Evolutionary conservation across 306 rosid species (phyloP).

Genomic region (Styphnolobium japonicum): DNA sequence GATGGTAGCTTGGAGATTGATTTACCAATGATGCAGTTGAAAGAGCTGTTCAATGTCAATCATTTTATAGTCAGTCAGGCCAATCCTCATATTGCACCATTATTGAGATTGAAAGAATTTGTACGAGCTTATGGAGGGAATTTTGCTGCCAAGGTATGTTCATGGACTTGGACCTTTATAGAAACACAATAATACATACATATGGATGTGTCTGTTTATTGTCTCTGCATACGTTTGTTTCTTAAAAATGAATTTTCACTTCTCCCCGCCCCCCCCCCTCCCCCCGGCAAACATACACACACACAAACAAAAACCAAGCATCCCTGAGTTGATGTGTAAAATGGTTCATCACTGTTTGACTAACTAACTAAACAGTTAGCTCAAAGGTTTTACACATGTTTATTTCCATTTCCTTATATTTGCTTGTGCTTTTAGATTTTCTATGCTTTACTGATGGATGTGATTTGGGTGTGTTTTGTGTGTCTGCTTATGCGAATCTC

Average conservation of each 20-base stretch:
- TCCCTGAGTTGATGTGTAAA: background rate
- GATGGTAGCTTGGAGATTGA: slow-evolving; percentile 98
- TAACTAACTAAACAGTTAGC: background rate
- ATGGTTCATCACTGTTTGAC: slow-evolving; percentile 3
- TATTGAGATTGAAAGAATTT: slow-evolving; percentile 82
- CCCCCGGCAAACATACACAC: too few species aligned
- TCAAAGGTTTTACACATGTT: background rate
- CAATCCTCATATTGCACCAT: slow-evolving; percentile 94
- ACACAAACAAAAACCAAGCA: background rate
- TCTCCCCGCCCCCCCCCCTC: too few species aligned
- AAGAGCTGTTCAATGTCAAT: slow-evolving; percentile 92
- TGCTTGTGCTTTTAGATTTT: background rate
- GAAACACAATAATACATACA: background rate
- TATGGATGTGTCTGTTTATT: background rate
- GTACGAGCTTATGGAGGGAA: slow-evolving; percentile 85
- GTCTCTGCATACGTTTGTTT: background rate
- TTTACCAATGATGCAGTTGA: slow-evolving; percentile 95
- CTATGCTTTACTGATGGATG: background rate
- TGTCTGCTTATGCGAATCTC: background rate
- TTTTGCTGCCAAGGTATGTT: slow-evolving; percentile 92
- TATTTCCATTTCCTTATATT: background rate
- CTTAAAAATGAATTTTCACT: background rate
- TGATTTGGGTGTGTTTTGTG: background rate
- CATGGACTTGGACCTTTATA: slow-evolving; percentile 2
- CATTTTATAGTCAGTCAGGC: slow-evolving; percentile 98